Percentiles rank a stretch among this genome's conserved stretches.
phyloP scores from a whole-genome alignment of 1,139 yeast species.

The Suhomyces maxii region DNA sequence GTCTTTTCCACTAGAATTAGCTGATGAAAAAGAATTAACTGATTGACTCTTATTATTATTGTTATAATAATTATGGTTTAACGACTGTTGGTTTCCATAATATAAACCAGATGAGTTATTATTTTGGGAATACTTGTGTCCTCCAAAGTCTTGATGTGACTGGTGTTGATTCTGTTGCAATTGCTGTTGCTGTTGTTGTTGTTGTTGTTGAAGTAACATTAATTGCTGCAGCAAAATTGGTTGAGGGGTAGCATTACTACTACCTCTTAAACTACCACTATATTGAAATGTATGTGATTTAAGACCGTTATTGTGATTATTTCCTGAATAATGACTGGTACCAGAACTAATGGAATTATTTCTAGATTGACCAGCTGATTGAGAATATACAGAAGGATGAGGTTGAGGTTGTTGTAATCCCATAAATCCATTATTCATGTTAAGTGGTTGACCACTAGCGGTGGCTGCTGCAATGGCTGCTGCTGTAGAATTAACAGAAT shows the following conservation, averaged over 20 bases:
- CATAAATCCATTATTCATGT: constrained; percentile 30
- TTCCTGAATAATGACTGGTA: constrained; percentile 11
- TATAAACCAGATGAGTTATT: constrained; percentile 30
- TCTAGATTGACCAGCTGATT: constrained; percentile 9
- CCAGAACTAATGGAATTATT: constrained; percentile 14
- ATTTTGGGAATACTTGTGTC: constrained; percentile 22
- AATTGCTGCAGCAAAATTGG: constrained; percentile 22
- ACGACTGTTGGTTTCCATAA: constrained; percentile 16
- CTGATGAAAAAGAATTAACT: constrained; percentile 14
- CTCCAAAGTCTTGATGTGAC: constrained; percentile 15
- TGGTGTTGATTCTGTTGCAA: constrained; percentile 15
- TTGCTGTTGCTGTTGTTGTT: constrained; percentile 12
- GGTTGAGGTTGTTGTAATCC: constrained; percentile 34
- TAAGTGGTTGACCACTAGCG: constrained; percentile 52
- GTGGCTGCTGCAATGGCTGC: constrained; percentile 56
- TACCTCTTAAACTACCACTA: constrained; percentile 16
- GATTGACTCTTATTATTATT: constrained; percentile 12
- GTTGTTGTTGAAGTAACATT: constrained; percentile 22
- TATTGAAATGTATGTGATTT: constrained; percentile 13
- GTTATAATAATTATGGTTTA: constrained; percentile 8
- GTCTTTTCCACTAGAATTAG: constrained; percentile 4
- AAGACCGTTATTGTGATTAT: constrained; percentile 7
- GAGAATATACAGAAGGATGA: constrained; percentile 18
- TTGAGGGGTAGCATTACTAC: constrained; percentile 23
- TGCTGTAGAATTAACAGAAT: constrained; percentile 47